Conservation (phyloP, 2,329 filamentous ascomycete species). For the Shiraia bambusicola region DNA sequence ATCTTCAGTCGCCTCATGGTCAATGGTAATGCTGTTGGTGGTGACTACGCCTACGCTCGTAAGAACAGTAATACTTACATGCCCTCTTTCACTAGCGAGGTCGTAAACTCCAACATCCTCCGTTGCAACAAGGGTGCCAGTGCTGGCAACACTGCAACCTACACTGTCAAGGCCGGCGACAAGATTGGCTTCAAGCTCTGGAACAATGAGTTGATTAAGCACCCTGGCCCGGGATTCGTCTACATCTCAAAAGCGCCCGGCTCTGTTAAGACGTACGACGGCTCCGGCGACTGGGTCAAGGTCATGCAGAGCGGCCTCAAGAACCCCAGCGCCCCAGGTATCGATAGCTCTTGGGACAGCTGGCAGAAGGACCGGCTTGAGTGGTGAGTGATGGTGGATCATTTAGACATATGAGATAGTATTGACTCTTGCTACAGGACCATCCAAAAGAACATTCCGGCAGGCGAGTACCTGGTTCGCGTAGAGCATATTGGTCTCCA, state of each 20-base stretch:
- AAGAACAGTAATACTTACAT: conserved; percentile 42
- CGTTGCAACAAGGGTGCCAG: conserved; percentile 41
- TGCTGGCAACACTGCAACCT: conserved; percentile 38
- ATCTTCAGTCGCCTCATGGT: conserved; percentile 43
- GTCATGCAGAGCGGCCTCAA: conserved; percentile 37
- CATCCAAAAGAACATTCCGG: conserved; percentile 44
- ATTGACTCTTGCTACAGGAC: conserved; percentile 16
- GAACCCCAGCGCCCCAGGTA: conserved; percentile 24
- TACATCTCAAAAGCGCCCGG: conserved; percentile 56
- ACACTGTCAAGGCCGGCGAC: conserved; percentile 48
- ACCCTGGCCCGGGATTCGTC: conserved; percentile 42
- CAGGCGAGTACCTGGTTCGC: conserved; percentile 44
- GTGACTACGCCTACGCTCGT: conserved; percentile 39
- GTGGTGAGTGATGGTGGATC: conserved; percentile 21
- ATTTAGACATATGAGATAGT: too few species aligned
- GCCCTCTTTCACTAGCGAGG: conserved; percentile 31
- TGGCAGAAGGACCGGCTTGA: conserved; percentile 48
- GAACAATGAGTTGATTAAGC: conserved; percentile 52
- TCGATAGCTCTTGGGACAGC: conserved; percentile 32
- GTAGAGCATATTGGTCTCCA: conserved; percentile 41
- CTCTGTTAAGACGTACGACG: conserved; percentile 68
- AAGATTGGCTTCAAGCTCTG: conserved; percentile 55
- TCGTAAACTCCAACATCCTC: conserved; percentile 38
- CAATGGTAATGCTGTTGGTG: conserved; percentile 32
- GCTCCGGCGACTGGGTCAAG: conserved; percentile 53